Base-by-base conservation (phyloP, 805 yeast genomes). In the Starmerella geochares region DNA sequence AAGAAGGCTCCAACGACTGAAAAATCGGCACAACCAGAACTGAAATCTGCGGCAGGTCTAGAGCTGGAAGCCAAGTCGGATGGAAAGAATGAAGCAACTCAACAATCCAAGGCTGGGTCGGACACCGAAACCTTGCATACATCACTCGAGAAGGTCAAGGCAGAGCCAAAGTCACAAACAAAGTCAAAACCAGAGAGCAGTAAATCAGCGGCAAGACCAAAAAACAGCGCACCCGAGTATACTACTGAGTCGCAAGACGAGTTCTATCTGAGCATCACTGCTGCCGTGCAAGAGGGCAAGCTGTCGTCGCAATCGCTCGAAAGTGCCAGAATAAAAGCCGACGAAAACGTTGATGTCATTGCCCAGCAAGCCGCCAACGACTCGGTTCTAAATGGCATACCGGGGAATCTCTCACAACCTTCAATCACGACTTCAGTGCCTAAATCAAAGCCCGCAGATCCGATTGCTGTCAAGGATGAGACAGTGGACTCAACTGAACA, bases 201-300 rank as follows among this genome's bases (percentile, higher is more conserved):
- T n/a, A n/a, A n/a, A n/a, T n/a, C n/a, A n/a, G n/a, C n/a, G n/a
- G n/a, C n/a, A n/a, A n/a, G n/a, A n/a, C n/a, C n/a, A n/a, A n/a
- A n/a, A n/a, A n/a, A n/a, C n/a, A n/a, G 13, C 21, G 21, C 21
- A 4, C 19, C 13, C 21, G 21, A 33, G 33, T 21, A 36, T 10
- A 21, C 9, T n/a, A 21, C 24, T n/a, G 39, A 36, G 14, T 13
- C 21, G 11, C 40, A 39, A 21, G 50, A 47, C 46, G 46, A 40
- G 33, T 47, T 47, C 31, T 47, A 13, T 24, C n/a, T 21, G 37
- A 38, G 44, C 43, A 21, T 47, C 17, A 8, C 20, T 20, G 24
- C 37, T 9, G 37, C 23, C 7, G 33, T 21, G 17, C 9, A 28
- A 4, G 41, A 29, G 14, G n/a, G 36, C 8, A 23, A 23, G 35